These are phyloP conservation scores for Fusarium chlamydosporum DNA, from an alignment of 2,329 filamentous ascomycete genomes.

Conservation along the genomic window DNA sequence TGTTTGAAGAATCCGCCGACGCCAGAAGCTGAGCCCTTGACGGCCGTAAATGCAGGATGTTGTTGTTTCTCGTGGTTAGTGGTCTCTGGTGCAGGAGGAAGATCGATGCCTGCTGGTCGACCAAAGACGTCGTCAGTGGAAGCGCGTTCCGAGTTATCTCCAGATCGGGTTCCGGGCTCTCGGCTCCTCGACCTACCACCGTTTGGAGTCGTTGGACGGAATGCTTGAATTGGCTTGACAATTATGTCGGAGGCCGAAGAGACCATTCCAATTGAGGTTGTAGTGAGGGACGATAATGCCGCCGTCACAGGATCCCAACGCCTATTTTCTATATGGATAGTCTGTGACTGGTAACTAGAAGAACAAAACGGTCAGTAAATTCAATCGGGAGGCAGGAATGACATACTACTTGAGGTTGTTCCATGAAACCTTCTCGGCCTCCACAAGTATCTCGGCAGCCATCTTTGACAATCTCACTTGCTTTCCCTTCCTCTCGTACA, in stretches of 20 bases:
- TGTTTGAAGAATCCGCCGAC: conserved; percentile 39
- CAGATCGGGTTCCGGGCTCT: neutral
- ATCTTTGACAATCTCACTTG: conserved; percentile 35
- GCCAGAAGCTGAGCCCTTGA: conserved; percentile 4
- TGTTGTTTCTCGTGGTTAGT: neutral
- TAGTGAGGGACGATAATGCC: conserved; percentile 12
- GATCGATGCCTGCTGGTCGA: neutral
- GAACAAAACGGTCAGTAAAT: no score
- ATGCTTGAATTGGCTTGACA: conserved; percentile 28
- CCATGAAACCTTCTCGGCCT: conserved; percentile 17
- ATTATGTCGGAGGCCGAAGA: conserved; percentile 34
- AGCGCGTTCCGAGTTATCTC: rapidly evolving
- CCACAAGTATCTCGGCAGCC: conserved; percentile 33
- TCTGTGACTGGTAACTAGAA: neutral
- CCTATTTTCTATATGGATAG: conserved; percentile 30
- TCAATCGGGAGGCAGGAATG: no score
- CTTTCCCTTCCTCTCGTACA: conserved; percentile 13
- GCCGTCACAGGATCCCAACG: conserved; percentile 44
- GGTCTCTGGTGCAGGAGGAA: neutral
- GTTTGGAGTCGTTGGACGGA: neutral
- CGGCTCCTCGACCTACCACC: rapidly evolving
- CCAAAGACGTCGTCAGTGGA: neutral
- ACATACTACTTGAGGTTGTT: conserved; percentile 30
- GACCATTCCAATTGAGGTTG: conserved; percentile 20
- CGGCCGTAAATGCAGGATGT: neutral